Conservation (phyloP, 2,329 filamentous ascomycete genomes). For the Stagonosporopsis chrysanthemi region DNA sequence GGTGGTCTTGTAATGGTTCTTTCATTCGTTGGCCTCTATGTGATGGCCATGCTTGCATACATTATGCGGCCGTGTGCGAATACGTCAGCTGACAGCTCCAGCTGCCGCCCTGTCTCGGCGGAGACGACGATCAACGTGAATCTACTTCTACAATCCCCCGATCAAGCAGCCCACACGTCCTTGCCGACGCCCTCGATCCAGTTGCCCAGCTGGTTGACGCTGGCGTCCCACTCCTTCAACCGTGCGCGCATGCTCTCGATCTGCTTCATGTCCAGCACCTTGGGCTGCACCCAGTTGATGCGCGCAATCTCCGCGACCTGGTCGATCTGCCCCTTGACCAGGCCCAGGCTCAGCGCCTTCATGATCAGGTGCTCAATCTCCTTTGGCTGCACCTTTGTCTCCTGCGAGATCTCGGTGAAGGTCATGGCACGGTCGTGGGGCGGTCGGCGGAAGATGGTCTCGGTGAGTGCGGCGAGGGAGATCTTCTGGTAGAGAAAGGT, state of each 20-base stretch:
- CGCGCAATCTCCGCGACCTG: conserved; percentile 93
- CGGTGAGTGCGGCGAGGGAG: conserved; percentile 92
- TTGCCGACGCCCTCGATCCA: conserved; percentile 95
- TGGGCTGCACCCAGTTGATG: conserved; percentile 99
- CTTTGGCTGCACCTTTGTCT: conserved; percentile 88
- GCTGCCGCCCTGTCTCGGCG: no score
- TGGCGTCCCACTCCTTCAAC: conserved; percentile 92
- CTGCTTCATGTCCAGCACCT: conserved; percentile 94
- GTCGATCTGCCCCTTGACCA: conserved; percentile 91
- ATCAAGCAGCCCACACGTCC: conserved; percentile 97
- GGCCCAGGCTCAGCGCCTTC: conserved; percentile 95
- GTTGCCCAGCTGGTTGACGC: conserved; percentile 93
- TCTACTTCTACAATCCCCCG: no score
- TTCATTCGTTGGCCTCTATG: conserved; percentile 24
- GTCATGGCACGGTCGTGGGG: conserved; percentile 96
- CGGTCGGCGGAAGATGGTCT: conserved; percentile 93
- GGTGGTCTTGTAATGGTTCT: conserved; percentile 8
- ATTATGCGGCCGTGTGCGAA: not conserved
- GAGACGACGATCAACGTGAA: no score
- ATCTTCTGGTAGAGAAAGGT: conserved; percentile 96
- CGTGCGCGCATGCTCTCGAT: conserved; percentile 90
- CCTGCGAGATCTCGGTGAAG: conserved; percentile 84
- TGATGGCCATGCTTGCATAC: conserved; percentile 1
- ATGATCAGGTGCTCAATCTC: conserved; percentile 99
- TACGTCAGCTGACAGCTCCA: no score